Evolutionary conservation across 2,329 filamentous ascomycete species (phyloP).

Genomic region (Pseudofabraea citricarpa): DNA sequence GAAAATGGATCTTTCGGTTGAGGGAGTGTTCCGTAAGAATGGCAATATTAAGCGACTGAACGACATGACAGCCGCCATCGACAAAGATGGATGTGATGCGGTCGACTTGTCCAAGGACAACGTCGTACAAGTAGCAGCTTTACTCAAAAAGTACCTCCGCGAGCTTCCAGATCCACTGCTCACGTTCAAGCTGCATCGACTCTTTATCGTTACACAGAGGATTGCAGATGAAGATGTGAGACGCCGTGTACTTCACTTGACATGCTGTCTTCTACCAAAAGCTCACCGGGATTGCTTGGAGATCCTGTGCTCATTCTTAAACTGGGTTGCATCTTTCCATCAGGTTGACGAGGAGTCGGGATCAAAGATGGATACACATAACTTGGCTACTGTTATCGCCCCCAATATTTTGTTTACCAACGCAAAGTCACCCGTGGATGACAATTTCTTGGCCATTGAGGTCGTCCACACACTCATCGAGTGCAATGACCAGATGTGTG

Average conservation of each 20-base stretch:
- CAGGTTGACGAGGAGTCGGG: conserved; percentile 95
- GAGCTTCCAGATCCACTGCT: conserved; percentile 92
- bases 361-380: conserved; percentile 98
- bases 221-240: conserved; percentile 77
- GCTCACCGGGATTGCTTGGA: conserved; percentile 90
- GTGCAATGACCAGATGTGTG: conserved; percentile 93
- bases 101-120: conserved; percentile 85
- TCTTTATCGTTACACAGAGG: conserved; percentile 89
- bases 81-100: conserved; percentile 77
- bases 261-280: conserved; percentile 90
- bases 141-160: conserved; percentile 91
- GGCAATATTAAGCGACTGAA: conserved; percentile 94
- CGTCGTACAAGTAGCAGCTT: conserved; percentile 87
- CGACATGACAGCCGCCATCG: conserved; percentile 80
- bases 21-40: conserved; percentile 98
- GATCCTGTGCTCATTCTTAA: conserved; percentile 91
- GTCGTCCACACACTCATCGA: conserved; percentile 88
- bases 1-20: conserved; percentile 98
- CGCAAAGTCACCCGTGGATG: conserved; percentile 66
- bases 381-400: conserved; percentile 93
- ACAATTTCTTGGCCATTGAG: conserved; percentile 90
- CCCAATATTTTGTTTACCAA: conserved; percentile 85
- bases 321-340: conserved; percentile 96
- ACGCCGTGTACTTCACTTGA: conserved; percentile 80
- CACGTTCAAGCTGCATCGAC: conserved; percentile 87